Percentiles rank a stretch among this genome's conserved stretches.
Evolutionary conservation across 1,284 basidiomycete species (phyloP).

Genomic region (Cryptococcus floricola): DNA sequence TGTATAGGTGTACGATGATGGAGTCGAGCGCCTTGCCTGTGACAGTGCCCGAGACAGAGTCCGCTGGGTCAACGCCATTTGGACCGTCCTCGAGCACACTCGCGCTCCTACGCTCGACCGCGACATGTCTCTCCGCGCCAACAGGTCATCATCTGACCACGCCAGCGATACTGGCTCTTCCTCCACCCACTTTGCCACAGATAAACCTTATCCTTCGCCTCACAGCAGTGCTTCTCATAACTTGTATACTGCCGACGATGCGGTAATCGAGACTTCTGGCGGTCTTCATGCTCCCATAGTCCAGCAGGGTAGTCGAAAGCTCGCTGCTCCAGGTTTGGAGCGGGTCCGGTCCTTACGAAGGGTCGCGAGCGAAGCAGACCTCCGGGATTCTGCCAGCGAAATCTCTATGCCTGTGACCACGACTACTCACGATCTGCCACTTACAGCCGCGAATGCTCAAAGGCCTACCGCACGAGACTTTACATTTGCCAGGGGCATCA

Average conservation of each 20-base stretch:
- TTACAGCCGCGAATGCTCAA: conserved; percentile 25
- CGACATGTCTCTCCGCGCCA: conserved; percentile 18
- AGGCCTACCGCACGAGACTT: conserved; percentile 32
- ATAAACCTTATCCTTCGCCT: conserved; percentile 6
- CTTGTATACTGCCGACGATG: conserved; percentile 38
- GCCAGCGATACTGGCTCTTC: conserved; percentile 34
- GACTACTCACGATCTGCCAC: conserved; percentile 13
- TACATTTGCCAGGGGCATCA: conserved; percentile 35
- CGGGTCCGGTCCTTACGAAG: conserved; percentile 35
- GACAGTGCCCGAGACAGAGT: conserved; percentile 77
- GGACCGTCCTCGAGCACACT: conserved; percentile 56
- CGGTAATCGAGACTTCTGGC: conserved; percentile 38
- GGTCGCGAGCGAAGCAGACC: conserved; percentile 45
- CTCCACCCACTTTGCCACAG: conserved; percentile 29
- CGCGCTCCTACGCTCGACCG: conserved; percentile 12
- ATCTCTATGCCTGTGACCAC: conserved; percentile 1
- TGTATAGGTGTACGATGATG: conserved; percentile 66
- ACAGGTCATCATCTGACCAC: conserved; percentile 19
- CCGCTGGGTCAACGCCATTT: conserved; percentile 80
- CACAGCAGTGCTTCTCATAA: conserved; percentile 4
- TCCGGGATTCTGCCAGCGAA: conserved; percentile 18
- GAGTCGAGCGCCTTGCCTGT: conserved; percentile 74
- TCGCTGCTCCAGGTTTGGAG: conserved; percentile 33
- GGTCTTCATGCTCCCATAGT: conserved; percentile 34
- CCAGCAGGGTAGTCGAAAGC: conserved; percentile 37